These are phyloP conservation scores for Talaromyces islandicus DNA, from an alignment of 2,329 filamentous ascomycete genomes.

Conservation along the genomic window DNA sequence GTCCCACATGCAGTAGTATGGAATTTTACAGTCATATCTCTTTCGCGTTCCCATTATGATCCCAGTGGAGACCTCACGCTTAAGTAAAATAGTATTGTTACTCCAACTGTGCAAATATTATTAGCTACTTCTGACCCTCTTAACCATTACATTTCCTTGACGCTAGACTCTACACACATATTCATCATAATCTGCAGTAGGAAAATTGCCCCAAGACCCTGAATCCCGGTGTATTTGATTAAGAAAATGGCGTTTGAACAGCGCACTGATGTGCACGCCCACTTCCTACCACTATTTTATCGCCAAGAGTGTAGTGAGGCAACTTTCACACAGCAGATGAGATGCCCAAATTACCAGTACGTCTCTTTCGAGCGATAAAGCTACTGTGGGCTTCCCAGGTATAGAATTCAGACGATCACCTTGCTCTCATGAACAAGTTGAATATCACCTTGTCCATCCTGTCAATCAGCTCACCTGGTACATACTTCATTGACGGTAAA, in stretches of 20 bases:
- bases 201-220: no score
- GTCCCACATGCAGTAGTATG: not conserved
- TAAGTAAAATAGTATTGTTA: not conserved
- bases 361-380: not conserved
- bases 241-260: constrained; percentile 1
- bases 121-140: not conserved
- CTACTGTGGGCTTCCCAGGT: constrained; percentile 14
- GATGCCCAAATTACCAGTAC: constrained; percentile 8
- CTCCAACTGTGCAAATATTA: not conserved
- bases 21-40: not conserved
- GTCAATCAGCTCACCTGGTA: constrained; percentile 51
- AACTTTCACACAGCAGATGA: constrained; percentile 4
- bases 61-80: not conserved
- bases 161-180: no score
- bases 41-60: not conserved
- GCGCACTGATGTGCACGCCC: constrained; percentile 7
- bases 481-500: constrained; percentile 39
- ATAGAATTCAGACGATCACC: constrained; percentile 44
- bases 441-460: constrained; percentile 50
- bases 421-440: constrained; percentile 45
- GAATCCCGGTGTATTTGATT: not conserved
- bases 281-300: constrained; percentile 6
- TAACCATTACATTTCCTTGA: not conserved
- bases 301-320: not conserved
- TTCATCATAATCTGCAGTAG: not conserved